Evolutionary conservation across 305 asterid species (phyloP), one percentile per base, ranked within the genome.

Genomic region (Fraxinus angustifolia): DNA sequence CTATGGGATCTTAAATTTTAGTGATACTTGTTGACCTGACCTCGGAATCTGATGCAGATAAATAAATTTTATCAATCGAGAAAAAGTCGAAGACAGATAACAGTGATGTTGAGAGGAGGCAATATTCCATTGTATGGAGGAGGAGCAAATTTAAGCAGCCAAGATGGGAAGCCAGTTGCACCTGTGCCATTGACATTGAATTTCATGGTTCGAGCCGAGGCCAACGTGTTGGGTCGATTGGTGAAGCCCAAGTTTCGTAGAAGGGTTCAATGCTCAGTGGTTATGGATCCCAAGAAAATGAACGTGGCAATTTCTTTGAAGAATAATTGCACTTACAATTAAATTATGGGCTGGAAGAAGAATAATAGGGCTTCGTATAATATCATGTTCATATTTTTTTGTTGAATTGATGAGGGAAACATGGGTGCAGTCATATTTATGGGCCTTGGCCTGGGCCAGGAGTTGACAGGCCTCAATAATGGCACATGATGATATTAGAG

Each of bases 101-200:
- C 91, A 0, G 96, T 90, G 79, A 78, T 48, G 8, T 34, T 96
- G 79, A 73, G 0, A 10, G 99, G 99, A n/a, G 86, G 30, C 74
- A 31, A 73, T 12, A 85, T 94, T 72, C 99, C 99, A 2, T 58
- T 94, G 30, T 96, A 96, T 53, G 99, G 99, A 1, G 98, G 98
- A 2, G 97, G 98, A 0, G 90, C 96, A 3, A 77, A 83, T 84
- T 81, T 93, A 90, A 34, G 50, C 81, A 96, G 93, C 84, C 81
- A 82, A 56, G 81, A 86, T 0, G 99, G 93, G 71, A 91, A 89
- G 79, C 98, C 93, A 12, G 8, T 78, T 0, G 81, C 72, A 8
- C 91, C 97, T 11, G 94, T 93, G 81, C 92, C 92, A 0, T 68
- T 94, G 83, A 80, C 78, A 16, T 72, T 96, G 88, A 85, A 85